Conservation (phyloP, 73 alveolate species). For the Paramecium primaurelia region DNA sequence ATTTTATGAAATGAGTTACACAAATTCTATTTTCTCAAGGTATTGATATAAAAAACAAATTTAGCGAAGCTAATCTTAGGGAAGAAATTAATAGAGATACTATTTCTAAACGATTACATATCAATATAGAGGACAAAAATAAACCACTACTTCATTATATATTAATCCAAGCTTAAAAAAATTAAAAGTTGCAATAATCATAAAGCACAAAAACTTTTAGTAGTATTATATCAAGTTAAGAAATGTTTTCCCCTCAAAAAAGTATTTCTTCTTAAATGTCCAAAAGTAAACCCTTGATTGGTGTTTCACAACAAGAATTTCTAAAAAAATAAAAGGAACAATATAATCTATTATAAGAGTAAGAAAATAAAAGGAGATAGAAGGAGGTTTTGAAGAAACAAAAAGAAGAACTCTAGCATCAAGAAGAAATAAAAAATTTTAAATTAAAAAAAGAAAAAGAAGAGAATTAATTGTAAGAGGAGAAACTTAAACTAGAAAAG, state of each 20-base stretch:
- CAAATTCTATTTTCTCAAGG: conserved; percentile 47
- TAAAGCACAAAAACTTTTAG: neutral
- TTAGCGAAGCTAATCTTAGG: conserved; percentile 43
- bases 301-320: neutral
- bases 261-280: neutral
- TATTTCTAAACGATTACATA: neutral
- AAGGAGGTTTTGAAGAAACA: neutral
- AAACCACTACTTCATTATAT: conserved; percentile 43
- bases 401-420: neutral
- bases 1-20: conserved; percentile 42
- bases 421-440: neutral
- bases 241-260: neutral
- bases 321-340: neutral
- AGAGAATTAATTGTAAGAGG: neutral
- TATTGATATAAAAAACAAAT: neutral
- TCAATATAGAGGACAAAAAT: neutral
- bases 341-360: neutral
- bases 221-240: neutral
- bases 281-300: neutral
- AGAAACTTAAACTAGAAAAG: neutral
- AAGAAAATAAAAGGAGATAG: neutral
- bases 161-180: neutral
- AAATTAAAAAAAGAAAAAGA: neutral
- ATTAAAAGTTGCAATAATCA: neutral
- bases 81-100: conserved; percentile 55